A percentile compares a stretch with the other conserved stretches of the same genome.
Conservation (phyloP, 192 early-diverging fungal species). For the Cladochytrium replicatum region DNA sequence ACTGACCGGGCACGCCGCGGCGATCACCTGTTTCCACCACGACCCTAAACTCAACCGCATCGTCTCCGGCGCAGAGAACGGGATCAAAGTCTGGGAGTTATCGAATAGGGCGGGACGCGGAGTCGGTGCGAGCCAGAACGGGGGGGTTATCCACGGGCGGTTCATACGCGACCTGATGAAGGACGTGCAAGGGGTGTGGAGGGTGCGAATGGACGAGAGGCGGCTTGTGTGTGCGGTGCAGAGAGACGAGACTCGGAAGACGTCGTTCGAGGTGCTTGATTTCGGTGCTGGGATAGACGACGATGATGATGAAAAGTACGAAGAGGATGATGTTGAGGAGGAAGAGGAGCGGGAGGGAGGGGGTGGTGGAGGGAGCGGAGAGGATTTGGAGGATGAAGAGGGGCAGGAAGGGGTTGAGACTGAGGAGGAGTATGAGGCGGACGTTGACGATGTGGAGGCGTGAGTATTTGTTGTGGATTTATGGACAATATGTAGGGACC, state of each 20-base stretch:
- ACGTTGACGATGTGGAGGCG: not conserved
- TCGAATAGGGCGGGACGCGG: constrained; percentile 45
- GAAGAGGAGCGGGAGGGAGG: constrained; percentile 2
- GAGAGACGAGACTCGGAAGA: constrained; percentile 38
- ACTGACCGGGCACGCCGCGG: constrained; percentile 67
- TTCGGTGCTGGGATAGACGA: constrained; percentile 58
- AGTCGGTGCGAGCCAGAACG: not conserved
- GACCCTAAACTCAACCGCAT: constrained; percentile 75
- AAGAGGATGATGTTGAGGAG: constrained; percentile 26
- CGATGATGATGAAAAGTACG: constrained; percentile 29
- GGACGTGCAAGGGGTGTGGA: constrained; percentile 83
- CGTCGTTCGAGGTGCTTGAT: constrained; percentile 78
- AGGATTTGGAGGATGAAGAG: constrained; percentile 3
- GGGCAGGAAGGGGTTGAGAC: not conserved
- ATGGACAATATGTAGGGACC: too few species aligned
- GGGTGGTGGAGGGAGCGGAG: not conserved
- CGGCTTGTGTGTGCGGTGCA: constrained; percentile 60
- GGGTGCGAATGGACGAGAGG: constrained; percentile 81
- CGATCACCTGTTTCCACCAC: constrained; percentile 98
- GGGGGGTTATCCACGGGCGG: constrained; percentile 42
- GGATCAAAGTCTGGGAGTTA: constrained; percentile 96
- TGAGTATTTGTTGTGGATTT: too few species aligned
- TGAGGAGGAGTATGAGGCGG: not conserved
- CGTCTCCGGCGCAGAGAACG: constrained; percentile 88
- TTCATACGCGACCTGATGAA: constrained; percentile 75